Evolutionary conservation across 495 filamentous ascomycete species (phyloP), one percentile per base, ranked within the genome.

Genomic region (Glonium stellatum): DNA sequence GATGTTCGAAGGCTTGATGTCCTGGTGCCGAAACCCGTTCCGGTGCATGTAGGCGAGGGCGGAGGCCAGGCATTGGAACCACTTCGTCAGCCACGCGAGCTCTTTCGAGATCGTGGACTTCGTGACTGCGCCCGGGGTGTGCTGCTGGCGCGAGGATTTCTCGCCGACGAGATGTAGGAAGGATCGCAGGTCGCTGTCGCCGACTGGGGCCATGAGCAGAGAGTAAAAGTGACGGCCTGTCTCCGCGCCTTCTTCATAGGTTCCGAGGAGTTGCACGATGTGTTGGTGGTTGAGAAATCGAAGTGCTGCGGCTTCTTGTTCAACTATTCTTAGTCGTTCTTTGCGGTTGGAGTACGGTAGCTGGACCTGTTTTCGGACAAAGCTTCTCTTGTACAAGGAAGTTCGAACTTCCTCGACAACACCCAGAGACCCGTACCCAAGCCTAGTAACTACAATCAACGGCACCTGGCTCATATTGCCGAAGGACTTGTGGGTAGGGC

Each of bases 31-130:
- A n/a, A 62, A 53, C 9, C 59, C 59, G 13, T 62, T 25, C 13
- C 47, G 35, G 46, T 62, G 59, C 5, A 62, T 41, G 48, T 62
- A 62, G 19, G 59, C 54, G 13, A 62, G 25, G 5, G 59, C 59
- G 1, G 59, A 57, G 22, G 54, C 48, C 15, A 62, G 46, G 39
- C 59, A 62, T 13, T 36, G 48, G 21, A 62, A 62, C 59, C 59
- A 62, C 4, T 53, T 50, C 19, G 15, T 22, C 19, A 62, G 53
- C 54, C 59, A 62, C 27, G 6, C 27, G 6, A 31, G 27, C 27
- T 31, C 27, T 31, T 31, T 31, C 6, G 6, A n/a, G 25, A 3
- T 13, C 37, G 57, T n/a, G 39, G 49, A 1, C 5, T 36, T 35
- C 12, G 37, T 3, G 6, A n/a, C 47, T 51, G 15, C 4, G 23